Evolutionary conservation across 2,329 filamentous ascomycete species (phyloP).

Genomic region (Podosphaera fusca): DNA sequence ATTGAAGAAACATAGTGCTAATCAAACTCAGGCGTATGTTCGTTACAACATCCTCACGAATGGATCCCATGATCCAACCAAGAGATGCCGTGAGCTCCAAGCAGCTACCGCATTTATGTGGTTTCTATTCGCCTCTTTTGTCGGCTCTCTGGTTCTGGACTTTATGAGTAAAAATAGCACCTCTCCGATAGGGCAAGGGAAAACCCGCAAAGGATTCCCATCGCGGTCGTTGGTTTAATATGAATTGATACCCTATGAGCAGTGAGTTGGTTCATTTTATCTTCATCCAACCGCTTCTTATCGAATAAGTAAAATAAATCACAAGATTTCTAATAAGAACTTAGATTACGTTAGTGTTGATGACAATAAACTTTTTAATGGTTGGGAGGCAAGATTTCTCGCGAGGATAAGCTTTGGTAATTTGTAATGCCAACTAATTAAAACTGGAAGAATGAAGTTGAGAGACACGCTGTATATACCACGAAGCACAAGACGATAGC

Average conservation of each 20-base stretch:
- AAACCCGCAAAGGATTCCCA: conserved; percentile 21
- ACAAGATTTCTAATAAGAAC: background rate
- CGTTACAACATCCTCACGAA: conserved; percentile 30
- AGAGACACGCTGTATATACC: background rate
- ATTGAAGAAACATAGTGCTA: background rate
- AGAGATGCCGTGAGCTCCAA: conserved; percentile 54
- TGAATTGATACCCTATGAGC: background rate
- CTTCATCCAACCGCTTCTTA: background rate
- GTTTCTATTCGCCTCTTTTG: conserved; percentile 47
- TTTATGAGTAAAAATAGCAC: conserved; percentile 3
- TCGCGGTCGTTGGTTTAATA: conserved; percentile 32
- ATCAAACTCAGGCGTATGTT: conserved; percentile 17
- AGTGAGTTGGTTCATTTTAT: background rate
- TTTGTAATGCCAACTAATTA: background rate
- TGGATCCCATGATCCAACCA: conserved; percentile 32
- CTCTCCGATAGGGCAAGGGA: conserved; percentile 8
- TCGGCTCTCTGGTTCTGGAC: conserved; percentile 28
- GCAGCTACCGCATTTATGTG: conserved; percentile 55
- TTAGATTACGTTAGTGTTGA: background rate
- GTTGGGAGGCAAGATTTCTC: background rate
- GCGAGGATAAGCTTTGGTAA: background rate
- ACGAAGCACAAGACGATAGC: background rate
- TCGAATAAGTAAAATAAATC: background rate
- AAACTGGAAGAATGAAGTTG: background rate
- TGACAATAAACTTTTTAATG: background rate